These are phyloP conservation scores for Nannochloris sp. DNA, from an alignment of 139 green algal genomes.

Conservation along the genomic window DNA sequence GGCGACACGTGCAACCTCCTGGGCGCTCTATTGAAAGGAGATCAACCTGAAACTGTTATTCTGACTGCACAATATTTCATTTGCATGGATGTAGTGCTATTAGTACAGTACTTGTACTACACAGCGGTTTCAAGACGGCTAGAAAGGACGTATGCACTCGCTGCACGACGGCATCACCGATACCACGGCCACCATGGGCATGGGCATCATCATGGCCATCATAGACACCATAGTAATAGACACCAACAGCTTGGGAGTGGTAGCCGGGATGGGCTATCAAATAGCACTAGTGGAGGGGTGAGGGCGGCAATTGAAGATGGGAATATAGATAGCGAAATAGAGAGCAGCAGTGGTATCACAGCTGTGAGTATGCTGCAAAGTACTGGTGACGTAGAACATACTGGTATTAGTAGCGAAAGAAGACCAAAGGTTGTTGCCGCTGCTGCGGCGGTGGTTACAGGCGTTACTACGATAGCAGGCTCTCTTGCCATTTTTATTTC, in stretches of 20 bases:
- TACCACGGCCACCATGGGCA: constrained; percentile 13
- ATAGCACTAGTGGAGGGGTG: neutral
- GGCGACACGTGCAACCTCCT: constrained; percentile 72
- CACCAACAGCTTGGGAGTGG: too few relatives aligned
- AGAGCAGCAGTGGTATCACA: too few relatives aligned
- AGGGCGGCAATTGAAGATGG: neutral
- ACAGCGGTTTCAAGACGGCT: constrained; percentile 8
- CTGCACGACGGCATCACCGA: neutral
- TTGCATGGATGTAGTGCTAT: constrained; percentile 15
- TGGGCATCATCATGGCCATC: constrained; percentile 1
- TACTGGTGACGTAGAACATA: neutral
- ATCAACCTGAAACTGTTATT: constrained; percentile 70
- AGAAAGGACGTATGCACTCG: constrained; percentile 7
- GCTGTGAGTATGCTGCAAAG: neutral
- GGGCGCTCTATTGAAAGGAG: constrained; percentile 69
- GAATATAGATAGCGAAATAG: neutral
- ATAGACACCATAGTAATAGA: neutral
- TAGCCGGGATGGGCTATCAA: too few relatives aligned
- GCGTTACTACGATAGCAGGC: neutral
- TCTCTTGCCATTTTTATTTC: neutral
- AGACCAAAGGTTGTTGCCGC: neutral
- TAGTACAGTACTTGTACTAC: constrained; percentile 32
- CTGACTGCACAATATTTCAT: constrained; percentile 56
- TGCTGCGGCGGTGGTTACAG: neutral
- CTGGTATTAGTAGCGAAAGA: neutral